Percentiles rank a stretch among this genome's conserved stretches.
Evolutionary conservation across 1,284 basidiomycete species (phyloP).

Genomic region (Tetrapyrgos nigripes): DNA sequence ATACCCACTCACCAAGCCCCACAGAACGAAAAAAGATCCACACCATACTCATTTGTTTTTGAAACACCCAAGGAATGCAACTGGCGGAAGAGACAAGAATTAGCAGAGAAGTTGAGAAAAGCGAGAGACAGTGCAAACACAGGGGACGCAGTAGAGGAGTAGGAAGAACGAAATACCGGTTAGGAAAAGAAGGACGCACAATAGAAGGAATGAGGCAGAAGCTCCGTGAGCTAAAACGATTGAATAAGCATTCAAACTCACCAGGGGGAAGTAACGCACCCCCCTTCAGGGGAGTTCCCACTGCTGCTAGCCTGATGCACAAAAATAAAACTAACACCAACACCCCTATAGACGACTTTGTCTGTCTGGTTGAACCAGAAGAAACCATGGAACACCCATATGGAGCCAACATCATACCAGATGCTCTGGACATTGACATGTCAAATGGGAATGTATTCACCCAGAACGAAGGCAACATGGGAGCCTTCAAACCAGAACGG

Average conservation of each 20-base stretch:
- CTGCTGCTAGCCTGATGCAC: not conserved
- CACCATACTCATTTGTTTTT: not conserved
- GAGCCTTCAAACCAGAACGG: not conserved
- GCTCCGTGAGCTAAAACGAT: not conserved
- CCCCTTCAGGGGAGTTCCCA: slow-evolving; percentile 3
- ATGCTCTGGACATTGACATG: not conserved
- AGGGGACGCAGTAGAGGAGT: no score
- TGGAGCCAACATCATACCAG: not conserved
- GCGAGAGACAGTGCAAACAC: no score
- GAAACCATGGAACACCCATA: not conserved
- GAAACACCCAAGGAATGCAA: not conserved
- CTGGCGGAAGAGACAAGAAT: no score
- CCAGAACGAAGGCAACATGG: not conserved
- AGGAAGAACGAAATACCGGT: no score
- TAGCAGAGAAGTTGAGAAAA: no score
- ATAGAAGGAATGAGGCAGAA: not conserved
- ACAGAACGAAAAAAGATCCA: not conserved
- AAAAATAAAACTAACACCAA: not conserved
- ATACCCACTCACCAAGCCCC: not conserved
- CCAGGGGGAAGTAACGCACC: slow-evolving; percentile 6
- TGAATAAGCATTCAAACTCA: slow-evolving; percentile 2
- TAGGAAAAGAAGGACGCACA: no score
- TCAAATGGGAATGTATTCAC: not conserved
- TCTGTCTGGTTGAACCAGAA: not conserved
- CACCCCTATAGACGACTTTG: not conserved